A percentile compares a stretch with the other conserved stretches of the same genome.
These are phyloP conservation scores for Monilinia aucupariae DNA, from an alignment of 2,329 filamentous ascomycete species.

Conservation along the genomic window DNA sequence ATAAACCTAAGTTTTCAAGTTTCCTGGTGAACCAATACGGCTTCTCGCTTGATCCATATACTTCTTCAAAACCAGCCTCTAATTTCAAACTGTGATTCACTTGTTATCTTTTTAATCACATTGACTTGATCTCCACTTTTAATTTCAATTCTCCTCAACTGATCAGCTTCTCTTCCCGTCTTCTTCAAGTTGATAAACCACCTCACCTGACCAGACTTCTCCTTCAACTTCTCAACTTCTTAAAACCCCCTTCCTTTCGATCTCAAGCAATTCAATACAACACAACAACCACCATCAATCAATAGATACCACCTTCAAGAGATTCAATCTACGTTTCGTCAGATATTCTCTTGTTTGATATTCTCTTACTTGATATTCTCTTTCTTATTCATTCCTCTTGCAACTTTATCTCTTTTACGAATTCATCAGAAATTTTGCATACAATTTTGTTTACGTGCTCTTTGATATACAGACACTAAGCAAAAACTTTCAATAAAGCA, in stretches of 20 bases:
- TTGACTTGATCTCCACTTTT: conserved; percentile 9
- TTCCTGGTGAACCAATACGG: background rate
- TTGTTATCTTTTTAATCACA: background rate
- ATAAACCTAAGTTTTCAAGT: background rate
- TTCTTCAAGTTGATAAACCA: background rate
- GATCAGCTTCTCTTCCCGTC: background rate
- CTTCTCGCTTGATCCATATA: background rate
- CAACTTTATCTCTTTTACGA: background rate
- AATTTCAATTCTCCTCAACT: background rate
- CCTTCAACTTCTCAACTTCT: background rate
- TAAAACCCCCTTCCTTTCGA: background rate
- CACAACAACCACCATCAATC: background rate
- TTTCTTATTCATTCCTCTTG: background rate
- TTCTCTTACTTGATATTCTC: background rate
- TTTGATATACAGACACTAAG: background rate
- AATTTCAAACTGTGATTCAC: conserved; percentile 6
- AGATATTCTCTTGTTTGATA: conserved; percentile 2
- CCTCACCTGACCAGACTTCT: background rate
- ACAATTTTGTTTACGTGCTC: background rate
- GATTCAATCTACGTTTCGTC: background rate
- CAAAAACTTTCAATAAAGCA: background rate
- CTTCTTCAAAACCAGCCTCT: background rate
- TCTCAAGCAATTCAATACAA: conserved; percentile 2
- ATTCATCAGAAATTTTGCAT: too few relatives aligned
- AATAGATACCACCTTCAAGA: background rate